Percentiles rank a stretch among this genome's conserved stretches.
Evolutionary conservation across 2,329 filamentous ascomycete species (phyloP).

Genomic region (Cytospora piceae): DNA sequence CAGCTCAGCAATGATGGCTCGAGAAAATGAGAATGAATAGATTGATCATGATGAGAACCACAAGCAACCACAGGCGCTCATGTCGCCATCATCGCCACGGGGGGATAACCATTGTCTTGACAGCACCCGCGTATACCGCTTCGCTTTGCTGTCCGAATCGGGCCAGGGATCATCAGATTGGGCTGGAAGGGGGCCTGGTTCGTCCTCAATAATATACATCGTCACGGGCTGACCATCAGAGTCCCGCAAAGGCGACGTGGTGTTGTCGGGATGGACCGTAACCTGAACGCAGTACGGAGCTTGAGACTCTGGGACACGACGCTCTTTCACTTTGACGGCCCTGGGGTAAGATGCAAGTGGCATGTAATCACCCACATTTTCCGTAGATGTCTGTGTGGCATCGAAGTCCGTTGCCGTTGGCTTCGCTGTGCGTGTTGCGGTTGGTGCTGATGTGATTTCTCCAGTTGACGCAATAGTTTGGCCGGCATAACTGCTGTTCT

Average conservation of each 20-base stretch:
- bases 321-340: constrained; percentile 59
- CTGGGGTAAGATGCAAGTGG: constrained; percentile 49
- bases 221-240: constrained; percentile 45
- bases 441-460: constrained; percentile 28
- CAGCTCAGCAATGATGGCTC: not conserved
- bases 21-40: not conserved
- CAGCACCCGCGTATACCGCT: constrained; percentile 17
- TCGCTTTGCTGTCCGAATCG: not conserved
- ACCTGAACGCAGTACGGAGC: constrained; percentile 54
- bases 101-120: constrained; percentile 21
- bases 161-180: not conserved
- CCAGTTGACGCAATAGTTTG: constrained; percentile 25
- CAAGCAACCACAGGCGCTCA: constrained; percentile 58
- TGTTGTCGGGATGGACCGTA: constrained; percentile 46
- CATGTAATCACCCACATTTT: constrained; percentile 22
- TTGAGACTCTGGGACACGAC: constrained; percentile 46
- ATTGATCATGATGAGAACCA: constrained; percentile 53
- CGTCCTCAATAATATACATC: constrained; percentile 50
- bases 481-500: constrained; percentile 49
- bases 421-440: constrained; percentile 28
- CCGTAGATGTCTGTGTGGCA: constrained; percentile 12
- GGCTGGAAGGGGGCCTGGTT: constrained; percentile 31
- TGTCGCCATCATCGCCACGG: constrained; percentile 39
- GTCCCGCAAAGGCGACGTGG: constrained; percentile 43
- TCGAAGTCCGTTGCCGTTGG: constrained; percentile 18